Percentiles rank a stretch among this genome's conserved stretches.
Conservation (phyloP, 2,329 filamentous ascomycete genomes). For the Alternaria arbusti region DNA sequence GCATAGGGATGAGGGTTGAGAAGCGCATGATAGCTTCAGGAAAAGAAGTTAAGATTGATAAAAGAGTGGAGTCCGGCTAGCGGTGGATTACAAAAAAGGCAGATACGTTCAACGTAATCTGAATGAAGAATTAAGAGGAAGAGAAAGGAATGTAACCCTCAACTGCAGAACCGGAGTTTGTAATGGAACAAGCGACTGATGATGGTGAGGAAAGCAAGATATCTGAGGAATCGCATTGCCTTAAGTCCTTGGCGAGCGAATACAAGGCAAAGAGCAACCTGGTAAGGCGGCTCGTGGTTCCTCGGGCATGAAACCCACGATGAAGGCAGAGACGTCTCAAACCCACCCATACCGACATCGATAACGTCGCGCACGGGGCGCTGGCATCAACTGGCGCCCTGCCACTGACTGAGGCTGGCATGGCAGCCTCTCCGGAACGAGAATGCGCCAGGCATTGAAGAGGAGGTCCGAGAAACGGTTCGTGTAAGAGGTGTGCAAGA, state of each 20-base stretch:
- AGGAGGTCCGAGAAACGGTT: constrained; percentile 41
- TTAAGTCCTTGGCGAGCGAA: constrained; percentile 46
- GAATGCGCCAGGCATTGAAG: constrained; percentile 41
- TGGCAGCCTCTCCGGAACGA: constrained; percentile 29
- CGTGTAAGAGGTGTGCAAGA: constrained; percentile 39
- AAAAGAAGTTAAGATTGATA: constrained; percentile 27
- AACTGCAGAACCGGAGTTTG: constrained; percentile 35
- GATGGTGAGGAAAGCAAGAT: constrained; percentile 38
- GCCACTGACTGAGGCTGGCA: constrained; percentile 33
- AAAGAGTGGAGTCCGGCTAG: constrained; percentile 48
- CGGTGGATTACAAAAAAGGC: constrained; percentile 46
- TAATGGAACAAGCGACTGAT: constrained; percentile 39
- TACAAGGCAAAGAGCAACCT: constrained; percentile 27
- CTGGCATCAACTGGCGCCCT: constrained; percentile 33
- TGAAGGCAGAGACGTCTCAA: constrained; percentile 51
- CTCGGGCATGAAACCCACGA: constrained; percentile 49
- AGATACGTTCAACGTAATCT: constrained; percentile 53
- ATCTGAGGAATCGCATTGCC: constrained; percentile 29
- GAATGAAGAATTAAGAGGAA: constrained; percentile 44
- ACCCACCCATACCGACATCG: constrained; percentile 33
- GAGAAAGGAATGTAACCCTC: constrained; percentile 52
- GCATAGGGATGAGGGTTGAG: constrained; percentile 41
- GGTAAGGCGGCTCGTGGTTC: constrained; percentile 38
- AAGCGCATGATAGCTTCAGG: constrained; percentile 39
- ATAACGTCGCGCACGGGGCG: constrained; percentile 36